Conservation (phyloP, 331 rosid species). For the Malus hybrid region DNA sequence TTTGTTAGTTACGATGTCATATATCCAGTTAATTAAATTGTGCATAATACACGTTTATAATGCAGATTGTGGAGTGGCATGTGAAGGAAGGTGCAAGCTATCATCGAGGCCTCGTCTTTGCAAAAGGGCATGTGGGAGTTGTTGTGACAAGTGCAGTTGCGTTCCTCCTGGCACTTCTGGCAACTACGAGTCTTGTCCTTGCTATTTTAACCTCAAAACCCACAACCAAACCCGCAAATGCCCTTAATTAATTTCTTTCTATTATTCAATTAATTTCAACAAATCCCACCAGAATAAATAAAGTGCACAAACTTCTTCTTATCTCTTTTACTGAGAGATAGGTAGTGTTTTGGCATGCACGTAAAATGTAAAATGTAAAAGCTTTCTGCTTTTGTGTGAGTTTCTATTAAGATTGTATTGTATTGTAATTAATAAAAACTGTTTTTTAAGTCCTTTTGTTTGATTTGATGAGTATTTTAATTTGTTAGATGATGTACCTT, state of each 20-base stretch:
- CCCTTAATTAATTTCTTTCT: slow-evolving; percentile 2
- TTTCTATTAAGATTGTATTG: not conserved
- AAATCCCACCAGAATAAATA: not conserved
- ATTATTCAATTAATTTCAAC: not conserved
- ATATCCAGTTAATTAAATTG: not conserved
- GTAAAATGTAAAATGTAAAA: not conserved
- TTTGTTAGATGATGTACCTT: not conserved
- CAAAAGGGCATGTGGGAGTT: slow-evolving; percentile 44
- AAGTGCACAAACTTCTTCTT: not conserved
- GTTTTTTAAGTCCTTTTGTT: not conserved
- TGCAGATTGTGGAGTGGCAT: slow-evolving; percentile 34
- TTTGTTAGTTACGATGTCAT: too few species aligned
- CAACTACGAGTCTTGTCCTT: slow-evolving; percentile 30
- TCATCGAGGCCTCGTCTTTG: slow-evolving; percentile 15
- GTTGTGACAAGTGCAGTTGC: slow-evolving; percentile 30
- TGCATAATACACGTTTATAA: not conserved
- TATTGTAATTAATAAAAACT: too few species aligned
- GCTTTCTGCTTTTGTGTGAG: not conserved
- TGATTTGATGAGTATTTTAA: not conserved
- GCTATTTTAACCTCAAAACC: slow-evolving; percentile 34
- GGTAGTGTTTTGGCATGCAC: not conserved
- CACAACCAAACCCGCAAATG: slow-evolving; percentile 24
- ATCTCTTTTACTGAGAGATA: not conserved
- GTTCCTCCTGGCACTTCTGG: slow-evolving; percentile 48
- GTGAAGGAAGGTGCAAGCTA: slow-evolving; percentile 23